Conservation (phyloP, 2,329 filamentous ascomycete species). For the Pseudohalonectria lignicola region DNA sequence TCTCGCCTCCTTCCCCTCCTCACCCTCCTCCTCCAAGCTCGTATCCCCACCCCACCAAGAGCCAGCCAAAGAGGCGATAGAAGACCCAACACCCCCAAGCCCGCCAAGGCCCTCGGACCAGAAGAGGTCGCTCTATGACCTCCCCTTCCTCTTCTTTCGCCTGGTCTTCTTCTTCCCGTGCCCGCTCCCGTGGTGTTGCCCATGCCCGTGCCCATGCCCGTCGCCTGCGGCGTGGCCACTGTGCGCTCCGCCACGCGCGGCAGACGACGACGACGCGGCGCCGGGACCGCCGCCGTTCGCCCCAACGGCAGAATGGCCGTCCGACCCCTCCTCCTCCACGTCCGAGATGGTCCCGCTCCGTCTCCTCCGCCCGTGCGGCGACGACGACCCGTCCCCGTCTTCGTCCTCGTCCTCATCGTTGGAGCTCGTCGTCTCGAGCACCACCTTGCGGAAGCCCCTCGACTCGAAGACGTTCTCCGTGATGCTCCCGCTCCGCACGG, state of each 20-base stretch:
- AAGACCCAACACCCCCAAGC: no score
- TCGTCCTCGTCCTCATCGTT: slow-evolving; percentile 19
- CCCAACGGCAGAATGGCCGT: no score
- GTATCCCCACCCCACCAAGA: no score
- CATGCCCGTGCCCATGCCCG: slow-evolving; percentile 7
- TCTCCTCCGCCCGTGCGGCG: neutral
- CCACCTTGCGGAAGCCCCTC: slow-evolving; percentile 63
- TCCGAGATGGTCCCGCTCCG: neutral
- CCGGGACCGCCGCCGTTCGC: no score
- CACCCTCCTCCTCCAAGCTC: no score
- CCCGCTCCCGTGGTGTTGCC: slow-evolving; percentile 8
- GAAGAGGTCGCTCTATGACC: slow-evolving; percentile 12
- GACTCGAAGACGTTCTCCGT: slow-evolving; percentile 69
- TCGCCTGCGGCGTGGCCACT: slow-evolving; percentile 21
- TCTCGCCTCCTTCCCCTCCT: no score
- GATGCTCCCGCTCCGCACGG: slow-evolving; percentile 63
- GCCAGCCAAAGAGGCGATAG: no score
- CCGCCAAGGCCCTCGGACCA: neutral
- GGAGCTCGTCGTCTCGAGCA: slow-evolving; percentile 36
- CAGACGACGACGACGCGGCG: slow-evolving; percentile 1
- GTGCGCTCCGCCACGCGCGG: no score
- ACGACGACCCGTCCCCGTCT: neutral
- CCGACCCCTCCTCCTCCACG: slow-evolving; percentile 7
- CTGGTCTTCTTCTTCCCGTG: slow-evolving; percentile 23
- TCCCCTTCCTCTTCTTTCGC: slow-evolving; percentile 24